A percentile compares a stretch with the other conserved stretches of the same genome.
These are phyloP conservation scores for Trichoderma afroharzianum DNA, from an alignment of 2,329 filamentous ascomycete genomes.

Conservation along the genomic window DNA sequence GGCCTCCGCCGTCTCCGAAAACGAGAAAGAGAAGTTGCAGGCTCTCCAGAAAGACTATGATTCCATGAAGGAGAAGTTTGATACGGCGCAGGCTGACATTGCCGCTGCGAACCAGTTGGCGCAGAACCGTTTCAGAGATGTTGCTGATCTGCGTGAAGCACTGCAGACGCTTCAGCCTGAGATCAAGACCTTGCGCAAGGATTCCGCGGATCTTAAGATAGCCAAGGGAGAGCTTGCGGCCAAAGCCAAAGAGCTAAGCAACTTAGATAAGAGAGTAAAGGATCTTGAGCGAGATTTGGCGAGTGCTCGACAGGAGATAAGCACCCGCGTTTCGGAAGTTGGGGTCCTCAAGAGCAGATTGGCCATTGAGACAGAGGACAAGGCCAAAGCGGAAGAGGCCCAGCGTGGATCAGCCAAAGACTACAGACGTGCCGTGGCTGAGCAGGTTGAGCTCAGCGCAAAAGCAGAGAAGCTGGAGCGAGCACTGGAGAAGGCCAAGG, in stretches of 20 bases:
- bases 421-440: conserved; percentile 70
- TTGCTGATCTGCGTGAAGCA: conserved; percentile 74
- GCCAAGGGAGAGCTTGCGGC: conserved; percentile 69
- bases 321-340: conserved; percentile 75
- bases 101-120: conserved; percentile 83
- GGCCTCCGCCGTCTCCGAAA: conserved; percentile 37
- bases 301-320: conserved; percentile 63
- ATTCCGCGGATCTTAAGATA: conserved; percentile 69
- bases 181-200: conserved; percentile 71
- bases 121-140: conserved; percentile 81
- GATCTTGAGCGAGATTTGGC: conserved; percentile 74
- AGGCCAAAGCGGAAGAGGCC: conserved; percentile 74
- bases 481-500: conserved; percentile 68
- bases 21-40: conserved; percentile 60
- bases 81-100: conserved; percentile 74
- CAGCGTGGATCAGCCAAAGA: conserved; percentile 72
- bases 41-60: conserved; percentile 54
- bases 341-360: conserved; percentile 75
- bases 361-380: conserved; percentile 66
- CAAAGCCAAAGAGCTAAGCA: conserved; percentile 59
- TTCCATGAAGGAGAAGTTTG: conserved; percentile 64
- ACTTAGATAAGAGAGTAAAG: conserved; percentile 77
- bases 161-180: conserved; percentile 85
- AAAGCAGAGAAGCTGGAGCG: conserved; percentile 66
- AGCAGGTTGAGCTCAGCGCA: conserved; percentile 74